These are phyloP conservation scores for Neospora caninum DNA, from an alignment of 169 alveolate species.

Conservation along the genomic window DNA sequence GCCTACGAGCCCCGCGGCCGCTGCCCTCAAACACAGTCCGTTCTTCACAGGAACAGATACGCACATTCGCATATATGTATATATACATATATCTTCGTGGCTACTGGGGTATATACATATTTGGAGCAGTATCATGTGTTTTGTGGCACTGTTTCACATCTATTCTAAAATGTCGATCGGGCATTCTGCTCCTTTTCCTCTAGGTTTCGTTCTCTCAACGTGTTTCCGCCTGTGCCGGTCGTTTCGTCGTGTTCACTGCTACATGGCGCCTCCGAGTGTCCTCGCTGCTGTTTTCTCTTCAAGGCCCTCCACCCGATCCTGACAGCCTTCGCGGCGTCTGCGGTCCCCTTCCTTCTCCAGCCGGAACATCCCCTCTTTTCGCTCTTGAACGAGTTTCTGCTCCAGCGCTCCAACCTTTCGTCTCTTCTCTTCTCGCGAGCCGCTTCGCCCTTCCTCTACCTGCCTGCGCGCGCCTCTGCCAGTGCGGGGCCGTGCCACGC, in stretches of 20 bases:
- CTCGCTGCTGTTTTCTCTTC: background rate
- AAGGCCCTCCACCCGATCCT: constrained; percentile 6
- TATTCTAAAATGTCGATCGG: too few species aligned
- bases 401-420: constrained; percentile 5
- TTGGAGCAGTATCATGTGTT: background rate
- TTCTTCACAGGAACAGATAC: too few species aligned
- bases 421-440: background rate
- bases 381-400: background rate
- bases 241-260: background rate
- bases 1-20: too few species aligned
- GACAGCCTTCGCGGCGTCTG: constrained; percentile 13
- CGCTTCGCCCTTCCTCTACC: background rate
- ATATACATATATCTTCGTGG: background rate
- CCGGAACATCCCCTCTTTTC: constrained; percentile 6
- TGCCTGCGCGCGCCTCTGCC: background rate
- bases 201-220: too few species aligned
- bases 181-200: too few species aligned
- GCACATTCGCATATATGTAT: too few species aligned
- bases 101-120: too few species aligned
- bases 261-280: background rate
- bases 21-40: too few species aligned
- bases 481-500: background rate
- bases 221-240: too few species aligned
- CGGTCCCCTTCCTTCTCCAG: background rate
- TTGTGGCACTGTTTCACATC: background rate